Conservation (phyloP, 768 basidiomycete genomes). For the Pholiota molesta region DNA sequence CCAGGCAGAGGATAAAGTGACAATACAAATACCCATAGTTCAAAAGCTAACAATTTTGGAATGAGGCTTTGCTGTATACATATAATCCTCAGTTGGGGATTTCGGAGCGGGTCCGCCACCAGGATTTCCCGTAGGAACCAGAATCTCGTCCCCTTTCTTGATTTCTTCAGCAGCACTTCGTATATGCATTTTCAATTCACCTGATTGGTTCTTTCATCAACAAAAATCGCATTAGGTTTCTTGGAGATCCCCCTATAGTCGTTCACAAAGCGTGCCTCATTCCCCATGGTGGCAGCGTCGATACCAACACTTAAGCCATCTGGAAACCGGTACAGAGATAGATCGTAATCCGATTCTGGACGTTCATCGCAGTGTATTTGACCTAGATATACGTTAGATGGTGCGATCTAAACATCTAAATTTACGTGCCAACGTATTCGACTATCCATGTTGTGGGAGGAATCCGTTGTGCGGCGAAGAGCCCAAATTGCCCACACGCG, state of each 20-base stretch:
- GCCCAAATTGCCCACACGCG: constrained; percentile 74
- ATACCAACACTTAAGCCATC: constrained; percentile 69
- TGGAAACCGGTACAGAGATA: constrained; percentile 69
- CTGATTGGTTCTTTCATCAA: constrained; percentile 52
- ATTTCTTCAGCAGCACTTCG: constrained; percentile 64
- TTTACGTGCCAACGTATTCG: constrained; percentile 61
- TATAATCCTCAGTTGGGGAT: constrained; percentile 3
- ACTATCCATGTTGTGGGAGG: constrained; percentile 66
- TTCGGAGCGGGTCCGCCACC: constrained; percentile 64
- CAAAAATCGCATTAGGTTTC: constrained; percentile 74
- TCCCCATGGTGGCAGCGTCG: constrained; percentile 77
- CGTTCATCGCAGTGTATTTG: constrained; percentile 83
- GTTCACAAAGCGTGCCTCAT: constrained; percentile 89
- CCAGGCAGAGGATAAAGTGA: too few relatives aligned
- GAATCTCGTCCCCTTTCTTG: constrained; percentile 80
- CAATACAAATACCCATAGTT: neutral
- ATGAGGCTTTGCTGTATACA: too few relatives aligned
- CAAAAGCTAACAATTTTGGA: too few relatives aligned
- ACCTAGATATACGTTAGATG: constrained; percentile 40
- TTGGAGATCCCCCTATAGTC: constrained; percentile 81
- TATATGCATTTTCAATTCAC: constrained; percentile 78
- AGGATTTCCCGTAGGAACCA: constrained; percentile 90
- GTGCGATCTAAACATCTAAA: neutral
- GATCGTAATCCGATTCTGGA: constrained; percentile 81
- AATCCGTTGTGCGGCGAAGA: constrained; percentile 80